Evolutionary conservation across 2,329 filamentous ascomycete genomes (phyloP).

Genomic region (Aspergillus aculeatus): DNA sequence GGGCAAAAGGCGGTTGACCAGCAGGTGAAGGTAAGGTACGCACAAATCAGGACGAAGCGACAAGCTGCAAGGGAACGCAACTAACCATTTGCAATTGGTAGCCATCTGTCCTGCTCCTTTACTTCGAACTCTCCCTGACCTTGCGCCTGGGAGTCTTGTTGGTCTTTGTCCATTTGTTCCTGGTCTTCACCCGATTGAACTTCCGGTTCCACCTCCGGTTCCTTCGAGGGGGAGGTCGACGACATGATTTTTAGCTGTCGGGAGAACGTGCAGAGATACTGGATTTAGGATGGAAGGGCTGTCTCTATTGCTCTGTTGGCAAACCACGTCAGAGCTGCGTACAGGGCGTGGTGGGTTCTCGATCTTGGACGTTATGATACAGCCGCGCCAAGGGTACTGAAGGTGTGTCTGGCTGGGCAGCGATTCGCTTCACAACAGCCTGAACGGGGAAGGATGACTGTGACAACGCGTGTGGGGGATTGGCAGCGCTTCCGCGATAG

Average conservation of each 20-base stretch:
- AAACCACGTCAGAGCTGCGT: conserved; percentile 47
- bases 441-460: conserved; percentile 23
- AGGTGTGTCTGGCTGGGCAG: conserved; percentile 37
- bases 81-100: conserved; percentile 99
- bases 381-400: conserved; percentile 23
- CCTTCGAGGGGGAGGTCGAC: conserved; percentile 91
- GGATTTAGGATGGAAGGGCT: conserved; percentile 34
- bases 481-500: conserved; percentile 30
- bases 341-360: conserved; percentile 27
- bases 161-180: conserved; percentile 77
- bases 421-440: conserved; percentile 39
- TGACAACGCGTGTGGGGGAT: conserved; percentile 32
- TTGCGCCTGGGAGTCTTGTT: conserved; percentile 65
- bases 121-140: conserved; percentile 92
- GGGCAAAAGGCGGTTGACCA: conserved; percentile 30
- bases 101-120: conserved; percentile 99
- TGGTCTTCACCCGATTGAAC: conserved; percentile 89
- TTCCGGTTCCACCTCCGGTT: conserved; percentile 82
- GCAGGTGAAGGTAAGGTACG: conserved; percentile 42
- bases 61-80: conserved; percentile 48
- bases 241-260: conserved; percentile 76
- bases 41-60: conserved; percentile 52
- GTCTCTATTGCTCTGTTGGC: conserved; percentile 40
- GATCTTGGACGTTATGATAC: conserved; percentile 25
- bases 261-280: conserved; percentile 36